These are phyloP conservation scores for Diaporthe longicolla DNA, from an alignment of 2,329 filamentous ascomycete genomes.

Conservation along the genomic window DNA sequence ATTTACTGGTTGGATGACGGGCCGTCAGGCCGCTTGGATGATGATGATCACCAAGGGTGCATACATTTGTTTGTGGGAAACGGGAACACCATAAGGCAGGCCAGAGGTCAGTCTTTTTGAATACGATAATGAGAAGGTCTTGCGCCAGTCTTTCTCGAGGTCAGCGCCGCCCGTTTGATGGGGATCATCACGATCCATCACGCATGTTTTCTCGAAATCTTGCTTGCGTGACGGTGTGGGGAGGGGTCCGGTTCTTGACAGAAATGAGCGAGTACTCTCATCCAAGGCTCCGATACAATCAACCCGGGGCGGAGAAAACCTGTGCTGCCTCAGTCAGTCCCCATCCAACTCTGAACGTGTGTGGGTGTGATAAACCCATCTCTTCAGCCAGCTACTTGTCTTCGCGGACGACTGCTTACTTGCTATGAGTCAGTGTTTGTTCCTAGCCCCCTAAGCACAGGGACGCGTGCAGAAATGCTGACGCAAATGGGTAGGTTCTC, in stretches of 20 bases:
- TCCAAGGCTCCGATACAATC: not conserved
- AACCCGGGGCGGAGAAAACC: not conserved
- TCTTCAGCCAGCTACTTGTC: not conserved
- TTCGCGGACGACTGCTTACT: not conserved
- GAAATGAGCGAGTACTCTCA: not conserved
- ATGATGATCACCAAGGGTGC: not conserved
- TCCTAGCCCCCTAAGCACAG: not conserved
- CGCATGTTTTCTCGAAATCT: not conserved
- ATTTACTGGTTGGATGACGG: conserved; percentile 14
- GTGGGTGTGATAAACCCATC: not conserved
- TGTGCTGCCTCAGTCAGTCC: accelerated
- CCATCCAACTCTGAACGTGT: not conserved
- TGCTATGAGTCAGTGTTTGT: not conserved
- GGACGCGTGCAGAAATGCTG: not conserved
- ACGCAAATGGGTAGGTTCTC: not conserved
- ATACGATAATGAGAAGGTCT: not conserved
- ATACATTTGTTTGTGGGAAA: not conserved
- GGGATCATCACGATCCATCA: not conserved
- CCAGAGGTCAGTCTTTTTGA: not conserved
- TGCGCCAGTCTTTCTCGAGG: not conserved
- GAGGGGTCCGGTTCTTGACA: too few relatives aligned
- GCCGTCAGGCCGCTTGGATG: conserved; percentile 16
- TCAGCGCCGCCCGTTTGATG: not conserved
- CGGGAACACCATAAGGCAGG: too few relatives aligned
- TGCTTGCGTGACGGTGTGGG: not conserved